Base-by-base conservation (phyloP, 176 grass and related monocot genomes). In the Saccharum spontaneum region DNA sequence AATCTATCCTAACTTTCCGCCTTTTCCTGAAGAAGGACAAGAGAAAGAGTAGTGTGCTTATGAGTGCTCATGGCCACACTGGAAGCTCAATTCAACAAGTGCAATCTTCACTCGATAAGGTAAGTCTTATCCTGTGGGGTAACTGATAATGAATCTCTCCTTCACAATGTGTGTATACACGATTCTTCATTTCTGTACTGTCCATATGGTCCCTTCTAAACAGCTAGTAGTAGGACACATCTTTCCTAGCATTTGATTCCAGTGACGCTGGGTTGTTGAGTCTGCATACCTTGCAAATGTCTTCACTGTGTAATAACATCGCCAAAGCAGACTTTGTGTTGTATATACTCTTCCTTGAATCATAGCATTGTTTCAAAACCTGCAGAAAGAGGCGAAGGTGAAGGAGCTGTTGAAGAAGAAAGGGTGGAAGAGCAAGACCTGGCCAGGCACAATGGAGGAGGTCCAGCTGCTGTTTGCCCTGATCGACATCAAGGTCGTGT, bases 321-420 rank as follows among this genome's bases (percentile, higher is more conserved):
- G 10, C 22, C 40, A 30, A 74, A 48, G 1, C 57, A 62, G 63
- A 15, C 7, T 15, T 34, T 79, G 8, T 14, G 11, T 12, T 30
- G 16, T 30, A 38, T 38, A 38, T 38, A 49, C 55, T 33, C 5
- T 67, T 68, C 31, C 15, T 62, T 71, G 67, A 71, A 3, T 41
- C 8, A 3, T 24, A 2, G 38, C 67, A 83, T 38, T 23, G 14
- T 0, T 24, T 52, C 13, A 0, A 28, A 90, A 88, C 36, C 20
- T 71, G 76, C 88, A 96, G 97, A 99, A 99, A 86, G 93, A 96
- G 86, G 78, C 89, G 34, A 99, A 87, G 85, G 93, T 96, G 77
- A 96, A 99, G 80, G 93, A 99, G 54, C 81, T 99, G 18, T 89
- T 90, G 73, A 99, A 99, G 91, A 99, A 91, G 77, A 94, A 91